Evolutionary conservation across 1,284 basidiomycete genomes (phyloP), one percentile per base, ranked within the genome.

Genomic region (Pseudozyma thailandica): DNA sequence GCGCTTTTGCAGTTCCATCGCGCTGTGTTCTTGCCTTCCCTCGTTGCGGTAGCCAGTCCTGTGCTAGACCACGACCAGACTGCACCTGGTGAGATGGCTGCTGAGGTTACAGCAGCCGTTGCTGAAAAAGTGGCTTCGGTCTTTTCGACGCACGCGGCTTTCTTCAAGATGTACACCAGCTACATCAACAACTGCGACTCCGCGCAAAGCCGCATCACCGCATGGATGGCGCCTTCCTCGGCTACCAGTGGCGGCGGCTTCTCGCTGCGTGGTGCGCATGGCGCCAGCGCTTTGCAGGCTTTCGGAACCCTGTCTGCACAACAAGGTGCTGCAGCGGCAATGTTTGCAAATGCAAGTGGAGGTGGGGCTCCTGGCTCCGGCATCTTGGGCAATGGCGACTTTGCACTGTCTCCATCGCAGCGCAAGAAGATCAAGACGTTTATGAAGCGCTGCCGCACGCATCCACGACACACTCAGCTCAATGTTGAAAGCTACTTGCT

Each of bases 401-500:
- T 25, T 3, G 37, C 18, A 3, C 49, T 79, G 25, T 37, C 73
- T 18, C 55, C 59, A 4, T 64, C 58, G 28, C 74, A 79, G 59
- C 59, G 60, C 41, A 78, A 78, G 60, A 57, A 64, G 46, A 65
- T 81, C 56, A 66, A 63, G 46, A 57, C 64, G 9, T 82, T 82
- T 55, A 66, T 84, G 62, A 78, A 80, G 61, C 70, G 63, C 16
- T 83, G 82, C 63, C 78, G 81, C 25, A 69, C 76, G 1, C 78
- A 85, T 52, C 93, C 93, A 3, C 87, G 90, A 37, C 96, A 98
- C 84, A 92, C 92, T n/a, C 96, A 98, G 83, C 88, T 99, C 66
- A 97, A 94, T 81, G 85, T 98, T 71, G 94, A 98, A 85, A 91
- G 91, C 9, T 98, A 98, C 83, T 85, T 98, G 26, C 87, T 98